Base-by-base conservation (phyloP, 345 rosid species). In the Xanthoceras sorbifolium region DNA sequence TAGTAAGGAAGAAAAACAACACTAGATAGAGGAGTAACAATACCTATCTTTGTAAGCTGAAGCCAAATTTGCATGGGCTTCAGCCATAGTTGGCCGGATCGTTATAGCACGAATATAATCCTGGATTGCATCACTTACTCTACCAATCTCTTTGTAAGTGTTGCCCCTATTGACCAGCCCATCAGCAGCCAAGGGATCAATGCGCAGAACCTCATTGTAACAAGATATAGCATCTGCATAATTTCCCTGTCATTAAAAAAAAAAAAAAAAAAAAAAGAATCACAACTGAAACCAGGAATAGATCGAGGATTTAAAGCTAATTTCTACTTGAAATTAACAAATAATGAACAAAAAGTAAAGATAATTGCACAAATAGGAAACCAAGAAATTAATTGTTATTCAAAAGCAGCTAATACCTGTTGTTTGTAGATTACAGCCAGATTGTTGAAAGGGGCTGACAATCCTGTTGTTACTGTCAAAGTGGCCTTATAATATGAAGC, bases 31-130 rank as follows among this genome's bases (percentile, higher is more conserved):
- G 40, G 64, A 44, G 40, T n/a, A 10, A 64, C 67, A 61, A 67
- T 85, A 94, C 99, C 99, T 97, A 83, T 97, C 99, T 81, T 97
- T 97, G 77, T 97, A 94, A 74, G 99, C 98, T n/a, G 99, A 97
- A 76, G 99, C 99, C 80, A 97, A 83, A 84, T 97, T 97, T 78
- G 99, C 98, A 88, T 97, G 99, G 54, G 99, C 99, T 85, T 97
- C 99, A 71, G 98, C 95, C 99, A 97, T 97, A 52, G 89, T 74
- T 57, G 99, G 99, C 71, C 97, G 86, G 72, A 92, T 78, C 65
- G 17, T 91, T 66, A 97, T 92, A 64, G 99, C 99, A 76, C 88
- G 86, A 29, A 89, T 69, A 67, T 97, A 97, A 79, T 97, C 99
- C 77, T 97, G 98, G 73, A 97, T 94, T 26, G 99, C 99, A 80